Evolutionary conservation across 2,329 filamentous ascomycete genomes (phyloP), one percentile per base, ranked within the genome.

Genomic region (Seiridium cupressi): DNA sequence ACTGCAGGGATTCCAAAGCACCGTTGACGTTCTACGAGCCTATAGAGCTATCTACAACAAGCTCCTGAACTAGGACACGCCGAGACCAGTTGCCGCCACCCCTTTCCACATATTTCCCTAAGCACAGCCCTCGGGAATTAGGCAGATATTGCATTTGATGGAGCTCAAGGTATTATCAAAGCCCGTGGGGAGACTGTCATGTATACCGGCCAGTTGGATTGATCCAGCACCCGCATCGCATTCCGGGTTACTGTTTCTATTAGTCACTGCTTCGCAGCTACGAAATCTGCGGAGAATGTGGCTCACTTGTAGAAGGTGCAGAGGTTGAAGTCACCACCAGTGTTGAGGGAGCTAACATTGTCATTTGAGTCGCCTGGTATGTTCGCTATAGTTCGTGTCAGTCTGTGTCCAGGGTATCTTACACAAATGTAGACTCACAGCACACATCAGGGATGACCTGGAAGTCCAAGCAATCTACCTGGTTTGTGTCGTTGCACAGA

Each of bases 271-370:
- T 26, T 26, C 18, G 18, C 18, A 26, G 18, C 18, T 26, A 2
- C 46, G 5, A 38, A 44, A 35, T 11, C 13, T 31, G 1, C 13
- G 9, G 31, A 48, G n/a, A 6, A 26, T 13, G 35, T 3, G 40
- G 13, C 51, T 55, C 44, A 57, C 54, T 57, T 46, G 34, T 57
- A 57, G 31, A 57, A 57, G n/a, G 40, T 57, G 54, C 54, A 57
- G 35, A 57, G n/a, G 31, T 31, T 57, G 18, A 31, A 57, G 38
- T 55, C 53, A 42, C 36, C 31, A 18, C n/a, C 42, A 7, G 44
- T 57, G n/a, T 47, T 38, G 44, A 57, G 8, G 1, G 54, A 57
- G 42, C 44, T 48, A 5, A 47, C 44, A 34, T 46, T 46, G 54
- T 57, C 38, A 34, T 57, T 44, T 7, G 6, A 57, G 9, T 36